Conservation (phyloP, 2,329 filamentous ascomycete genomes). For the Penicillium capsulatum region DNA sequence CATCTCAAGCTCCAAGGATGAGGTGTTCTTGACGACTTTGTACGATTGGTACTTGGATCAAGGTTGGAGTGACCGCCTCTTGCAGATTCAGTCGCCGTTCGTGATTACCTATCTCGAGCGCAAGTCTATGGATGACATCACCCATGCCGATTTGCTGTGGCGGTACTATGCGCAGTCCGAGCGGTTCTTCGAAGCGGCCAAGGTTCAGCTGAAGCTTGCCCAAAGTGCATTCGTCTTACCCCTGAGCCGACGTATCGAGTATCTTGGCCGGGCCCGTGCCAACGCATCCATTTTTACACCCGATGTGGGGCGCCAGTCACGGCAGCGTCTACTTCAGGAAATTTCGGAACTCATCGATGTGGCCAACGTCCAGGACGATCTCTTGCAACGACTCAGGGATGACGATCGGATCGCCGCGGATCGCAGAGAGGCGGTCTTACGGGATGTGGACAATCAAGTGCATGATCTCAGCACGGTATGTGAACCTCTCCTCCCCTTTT, state of each 20-base stretch:
- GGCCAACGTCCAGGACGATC: slow-evolving; percentile 89
- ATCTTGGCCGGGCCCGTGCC: slow-evolving; percentile 84
- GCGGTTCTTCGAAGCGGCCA: slow-evolving; percentile 79
- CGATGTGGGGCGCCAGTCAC: slow-evolving; percentile 71
- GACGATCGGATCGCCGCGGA: slow-evolving; percentile 66
- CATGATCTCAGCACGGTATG: slow-evolving; percentile 69
- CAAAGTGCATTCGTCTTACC: slow-evolving; percentile 73
- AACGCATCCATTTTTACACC: slow-evolving; percentile 82
- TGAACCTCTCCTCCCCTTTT: background rate
- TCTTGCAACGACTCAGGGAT: slow-evolving; percentile 70
- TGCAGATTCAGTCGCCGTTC: slow-evolving; percentile 78
- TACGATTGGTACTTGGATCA: slow-evolving; percentile 95
- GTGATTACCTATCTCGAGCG: slow-evolving; percentile 81
- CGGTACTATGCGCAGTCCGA: slow-evolving; percentile 83
- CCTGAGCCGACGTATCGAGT: slow-evolving; percentile 82
- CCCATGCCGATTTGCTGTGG: slow-evolving; percentile 87
- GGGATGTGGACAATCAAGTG: slow-evolving; percentile 71
- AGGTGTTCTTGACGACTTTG: slow-evolving; percentile 92
- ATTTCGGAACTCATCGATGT: slow-evolving; percentile 85
- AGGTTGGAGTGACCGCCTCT: slow-evolving; percentile 77
- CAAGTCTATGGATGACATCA: slow-evolving; percentile 65
- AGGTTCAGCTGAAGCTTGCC: slow-evolving; percentile 78
- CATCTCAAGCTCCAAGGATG: slow-evolving; percentile 80
- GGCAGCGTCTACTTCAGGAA: slow-evolving; percentile 79
- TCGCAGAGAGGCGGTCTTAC: slow-evolving; percentile 60